A percentile compares a stretch with the other conserved stretches of the same genome.
phyloP scores from a whole-genome alignment of 345 rosid species.

The Turnera subulata region DNA sequence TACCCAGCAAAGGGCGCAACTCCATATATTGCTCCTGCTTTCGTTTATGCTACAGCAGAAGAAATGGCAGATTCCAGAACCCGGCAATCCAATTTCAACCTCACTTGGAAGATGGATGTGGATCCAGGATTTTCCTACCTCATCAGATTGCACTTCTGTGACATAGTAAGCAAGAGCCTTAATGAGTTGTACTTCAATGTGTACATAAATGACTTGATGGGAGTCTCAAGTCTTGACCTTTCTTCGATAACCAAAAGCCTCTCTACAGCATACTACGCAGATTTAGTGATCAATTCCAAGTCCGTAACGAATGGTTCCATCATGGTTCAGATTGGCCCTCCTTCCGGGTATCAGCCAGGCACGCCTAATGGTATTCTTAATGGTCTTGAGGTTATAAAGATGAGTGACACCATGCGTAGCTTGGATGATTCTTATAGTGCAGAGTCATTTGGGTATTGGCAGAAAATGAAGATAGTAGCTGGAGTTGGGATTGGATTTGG shows the following conservation, averaged over 20 bases:
- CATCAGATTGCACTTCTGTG: constrained; percentile 74
- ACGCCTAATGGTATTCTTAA: constrained; percentile 59
- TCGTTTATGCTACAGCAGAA: constrained; percentile 51
- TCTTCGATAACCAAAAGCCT: constrained; percentile 40
- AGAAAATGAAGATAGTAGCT: constrained; percentile 47
- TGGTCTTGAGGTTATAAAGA: constrained; percentile 73
- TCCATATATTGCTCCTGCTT: constrained; percentile 44
- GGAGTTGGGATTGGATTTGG: constrained; percentile 50
- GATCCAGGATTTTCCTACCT: constrained; percentile 55
- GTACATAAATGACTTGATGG: constrained; percentile 51
- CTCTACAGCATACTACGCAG: constrained; percentile 49
- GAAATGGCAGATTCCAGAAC: constrained; percentile 52
- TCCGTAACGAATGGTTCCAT: constrained; percentile 44
- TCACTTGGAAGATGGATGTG: constrained; percentile 61
- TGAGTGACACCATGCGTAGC: constrained; percentile 55
- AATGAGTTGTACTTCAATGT: constrained; percentile 61
- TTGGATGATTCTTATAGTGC: constrained; percentile 45
- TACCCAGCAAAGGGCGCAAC: constrained; percentile 46
- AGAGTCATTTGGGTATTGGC: constrained; percentile 31
- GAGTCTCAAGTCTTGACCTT: constrained; percentile 45
- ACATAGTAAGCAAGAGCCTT: constrained; percentile 64
- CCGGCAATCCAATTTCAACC: constrained; percentile 55
- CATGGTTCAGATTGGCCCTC: constrained; percentile 61
- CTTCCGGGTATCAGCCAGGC: constrained; percentile 31
- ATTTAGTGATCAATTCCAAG: constrained; percentile 52